Evolutionary conservation across 805 yeast genomes (phyloP).

Genomic region (Lachancea dasiensis): DNA sequence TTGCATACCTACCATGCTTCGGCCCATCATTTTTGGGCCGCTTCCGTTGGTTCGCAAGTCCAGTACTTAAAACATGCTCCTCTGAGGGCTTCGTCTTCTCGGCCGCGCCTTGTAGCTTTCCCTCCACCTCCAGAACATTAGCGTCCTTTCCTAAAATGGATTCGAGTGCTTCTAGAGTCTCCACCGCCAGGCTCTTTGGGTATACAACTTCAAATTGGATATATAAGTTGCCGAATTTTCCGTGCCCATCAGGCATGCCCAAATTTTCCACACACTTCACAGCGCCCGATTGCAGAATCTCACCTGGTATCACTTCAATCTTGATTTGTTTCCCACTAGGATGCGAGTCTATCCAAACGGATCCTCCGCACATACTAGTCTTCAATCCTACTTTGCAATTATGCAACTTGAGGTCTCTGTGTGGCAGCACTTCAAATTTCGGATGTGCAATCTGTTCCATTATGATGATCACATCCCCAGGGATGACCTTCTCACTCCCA

Average conservation of each 20-base stretch:
- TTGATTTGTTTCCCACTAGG: constrained; percentile 35
- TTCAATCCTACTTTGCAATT: constrained; percentile 41
- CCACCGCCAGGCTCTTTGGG: constrained; percentile 36
- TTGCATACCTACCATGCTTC: not conserved
- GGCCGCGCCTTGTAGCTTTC: not conserved
- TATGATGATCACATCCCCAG: constrained; percentile 63
- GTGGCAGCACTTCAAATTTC: constrained; percentile 33
- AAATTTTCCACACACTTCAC: constrained; percentile 36
- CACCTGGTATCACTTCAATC: constrained; percentile 43
- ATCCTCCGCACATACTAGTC: constrained; percentile 57
- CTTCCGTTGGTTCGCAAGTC: not conserved
- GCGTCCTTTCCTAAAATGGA: constrained; percentile 17
- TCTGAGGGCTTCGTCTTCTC: not conserved
- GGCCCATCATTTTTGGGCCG: not conserved
- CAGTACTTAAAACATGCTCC: constrained; percentile 7
- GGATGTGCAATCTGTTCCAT: constrained; percentile 34
- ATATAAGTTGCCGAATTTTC: constrained; percentile 42
- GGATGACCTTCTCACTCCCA: constrained; percentile 35
- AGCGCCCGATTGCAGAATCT: constrained; percentile 44
- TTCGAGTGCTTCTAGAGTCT: constrained; percentile 17
- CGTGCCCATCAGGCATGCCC: constrained; percentile 54
- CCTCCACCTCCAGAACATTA: not conserved
- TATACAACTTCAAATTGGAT: constrained; percentile 53
- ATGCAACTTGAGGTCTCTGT: constrained; percentile 40
- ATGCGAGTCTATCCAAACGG: constrained; percentile 30